phyloP scores from a whole-genome alignment of 2,329 filamentous ascomycete species.

The Macrophomina pseudophaseolina region DNA sequence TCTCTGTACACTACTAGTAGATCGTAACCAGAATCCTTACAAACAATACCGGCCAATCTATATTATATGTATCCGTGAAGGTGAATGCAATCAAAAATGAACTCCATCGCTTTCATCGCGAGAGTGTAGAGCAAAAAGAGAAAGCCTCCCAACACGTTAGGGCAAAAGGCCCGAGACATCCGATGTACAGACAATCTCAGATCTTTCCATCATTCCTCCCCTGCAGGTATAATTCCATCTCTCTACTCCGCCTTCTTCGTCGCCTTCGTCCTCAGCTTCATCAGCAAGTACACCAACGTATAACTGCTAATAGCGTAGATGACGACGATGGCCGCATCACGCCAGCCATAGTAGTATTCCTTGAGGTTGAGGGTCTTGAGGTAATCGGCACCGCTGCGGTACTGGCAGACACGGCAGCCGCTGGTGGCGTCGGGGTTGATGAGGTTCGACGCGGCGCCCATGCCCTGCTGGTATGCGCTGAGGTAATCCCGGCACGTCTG shows the following conservation, averaged over 20 bases:
- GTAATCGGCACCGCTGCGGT: conserved; percentile 63
- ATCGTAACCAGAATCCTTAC: not conserved
- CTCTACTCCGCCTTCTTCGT: conserved; percentile 45
- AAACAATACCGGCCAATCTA: not conserved
- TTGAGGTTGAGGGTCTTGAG: conserved; percentile 62
- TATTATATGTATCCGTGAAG: not conserved
- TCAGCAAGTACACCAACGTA: conserved; percentile 50
- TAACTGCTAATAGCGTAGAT: conserved; percentile 64
- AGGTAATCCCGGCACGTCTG: conserved; percentile 66
- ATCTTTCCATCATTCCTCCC: too few species aligned
- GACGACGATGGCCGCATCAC: conserved; percentile 65
- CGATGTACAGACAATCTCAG: too few species aligned
- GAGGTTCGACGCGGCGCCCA: conserved; percentile 58
- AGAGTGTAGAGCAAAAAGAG: too few species aligned
- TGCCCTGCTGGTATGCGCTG: conserved; percentile 54
- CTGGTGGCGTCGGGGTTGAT: conserved; percentile 64
- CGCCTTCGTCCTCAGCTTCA: conserved; percentile 50
- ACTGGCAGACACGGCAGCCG: conserved; percentile 67
- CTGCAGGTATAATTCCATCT: not conserved
- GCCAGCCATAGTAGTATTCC: conserved; percentile 67
- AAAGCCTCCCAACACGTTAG: not conserved
- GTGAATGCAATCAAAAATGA: too few species aligned
- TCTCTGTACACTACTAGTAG: not conserved
- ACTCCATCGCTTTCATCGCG: too few species aligned
- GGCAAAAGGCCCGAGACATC: not conserved